Base-by-base conservation (phyloP, 2,329 filamentous ascomycete species). In the Pseudogymnoascus verrucosus region DNA sequence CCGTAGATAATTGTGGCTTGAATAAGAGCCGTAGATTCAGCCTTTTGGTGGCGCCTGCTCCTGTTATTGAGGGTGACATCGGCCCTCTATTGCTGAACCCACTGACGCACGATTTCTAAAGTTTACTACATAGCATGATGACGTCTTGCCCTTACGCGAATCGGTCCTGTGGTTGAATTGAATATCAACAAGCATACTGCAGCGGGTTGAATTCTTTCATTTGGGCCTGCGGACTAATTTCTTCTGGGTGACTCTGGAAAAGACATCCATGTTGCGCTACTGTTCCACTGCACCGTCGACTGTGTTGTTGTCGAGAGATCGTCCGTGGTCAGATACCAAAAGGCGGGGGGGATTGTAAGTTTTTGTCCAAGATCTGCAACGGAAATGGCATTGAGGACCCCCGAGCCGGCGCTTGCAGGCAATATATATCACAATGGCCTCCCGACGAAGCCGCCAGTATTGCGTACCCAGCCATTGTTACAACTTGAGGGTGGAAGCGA, bases 341-440 rank as follows among this genome's bases (percentile, higher is more conserved):
- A 34, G 28, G n/a, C 26, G 51, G 26, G 26, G 26, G 26, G 51
- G 26, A 19, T 19, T 34, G 14, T 19, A 19, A 34, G n/a, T 19
- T 57, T 57, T 34, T 31, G 51, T 34, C 51, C 28, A 57, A 57
- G 51, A 57, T 57, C 51, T 57, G 51, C 26, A 57, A 57, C 51
- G 51, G 51, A 57, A 19, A 34, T 57, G 51, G 51, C 51, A 34
- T 57, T 19, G 26, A 57, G 51, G 51, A 57, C 51, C 51, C 23
- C 51, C 51, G 51, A 57, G 11, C 51, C 51, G 26, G 10, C 51
- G 51, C 51, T 57, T 57, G 51, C 51, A 57, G 51, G 51, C 51
- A 57, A 57, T 57, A 57, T 57, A 34, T 34, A 57, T 57, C 51
- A 54, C 47, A 34, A 57, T 57, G n/a, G 51, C 28, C 28, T 57